These are phyloP conservation scores for Fraxinus angustifolia DNA, from an alignment of 305 asterid species.

Conservation along the genomic window DNA sequence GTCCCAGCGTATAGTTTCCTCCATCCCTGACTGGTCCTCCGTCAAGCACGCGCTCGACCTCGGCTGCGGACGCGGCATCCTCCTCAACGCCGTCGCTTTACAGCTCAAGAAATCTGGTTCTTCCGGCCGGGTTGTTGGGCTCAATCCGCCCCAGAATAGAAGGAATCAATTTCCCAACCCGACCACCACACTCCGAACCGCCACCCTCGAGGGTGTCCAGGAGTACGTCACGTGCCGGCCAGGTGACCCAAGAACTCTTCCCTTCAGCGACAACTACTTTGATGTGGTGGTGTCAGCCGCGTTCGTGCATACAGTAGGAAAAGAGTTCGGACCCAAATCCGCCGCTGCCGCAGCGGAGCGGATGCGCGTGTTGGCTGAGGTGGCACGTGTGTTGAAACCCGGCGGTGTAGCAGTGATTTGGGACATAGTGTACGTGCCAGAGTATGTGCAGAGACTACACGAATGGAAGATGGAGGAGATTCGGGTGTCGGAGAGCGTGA, in stretches of 20 bases:
- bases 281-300: constrained; percentile 95
- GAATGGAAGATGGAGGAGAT: constrained; percentile 91
- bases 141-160: constrained; percentile 35
- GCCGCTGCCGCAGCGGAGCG: constrained; percentile 92
- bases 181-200: constrained; percentile 60
- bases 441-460: constrained; percentile 70
- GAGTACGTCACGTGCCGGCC: constrained; percentile 95
- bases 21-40: constrained; percentile 86
- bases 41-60: constrained; percentile 90
- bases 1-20: constrained; percentile 85
- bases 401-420: constrained; percentile 88
- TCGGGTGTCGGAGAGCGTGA: constrained; percentile 80
- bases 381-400: constrained; percentile 76
- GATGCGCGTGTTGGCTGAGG: constrained; percentile 76
- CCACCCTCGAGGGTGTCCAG: constrained; percentile 84
- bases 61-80: constrained; percentile 93
- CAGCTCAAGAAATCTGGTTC: constrained; percentile 93
- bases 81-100: constrained; percentile 84
- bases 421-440: constrained; percentile 87
- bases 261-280: constrained; percentile 75
- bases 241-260: constrained; percentile 81
- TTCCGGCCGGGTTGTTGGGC: constrained; percentile 89
- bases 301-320: constrained; percentile 87
- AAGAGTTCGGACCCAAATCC: constrained; percentile 72
- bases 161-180: constrained; percentile 29